Evolutionary conservation across 202 grass and related monocot genomes (phyloP).

Genomic region (Musa balbisiana): DNA sequence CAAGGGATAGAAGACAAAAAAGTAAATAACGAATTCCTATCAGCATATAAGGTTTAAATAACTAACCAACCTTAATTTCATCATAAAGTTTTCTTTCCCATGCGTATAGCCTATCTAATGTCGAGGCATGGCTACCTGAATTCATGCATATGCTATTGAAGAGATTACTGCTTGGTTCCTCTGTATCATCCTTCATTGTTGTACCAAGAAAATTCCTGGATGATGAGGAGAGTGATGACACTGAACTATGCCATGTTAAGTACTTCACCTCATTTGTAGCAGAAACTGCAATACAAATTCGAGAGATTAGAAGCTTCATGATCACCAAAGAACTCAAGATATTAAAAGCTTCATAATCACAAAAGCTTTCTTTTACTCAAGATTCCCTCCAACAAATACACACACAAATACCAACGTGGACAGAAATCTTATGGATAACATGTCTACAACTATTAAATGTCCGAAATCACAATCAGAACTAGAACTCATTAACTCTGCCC

Average conservation of each 20-base stretch:
- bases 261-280: conserved; percentile 57
- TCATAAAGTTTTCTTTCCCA: conserved; percentile 99
- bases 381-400: neutral
- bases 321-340: neutral
- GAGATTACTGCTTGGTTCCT: conserved; percentile 56
- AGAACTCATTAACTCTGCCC: no score
- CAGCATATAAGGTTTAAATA: neutral
- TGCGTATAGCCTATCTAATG: conserved; percentile 86
- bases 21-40: neutral
- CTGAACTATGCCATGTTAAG: conserved; percentile 77
- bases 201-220: conserved; percentile 62
- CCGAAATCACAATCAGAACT: neutral
- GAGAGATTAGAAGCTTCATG: conserved; percentile 20
- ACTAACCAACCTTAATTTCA: conserved; percentile 79
- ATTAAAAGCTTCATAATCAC: conserved; percentile 3
- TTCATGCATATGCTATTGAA: conserved; percentile 78
- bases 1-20: neutral
- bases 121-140: conserved; percentile 88
- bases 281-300: conserved; percentile 58
- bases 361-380: neutral
- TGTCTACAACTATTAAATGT: neutral
- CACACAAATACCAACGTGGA: no score
- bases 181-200: conserved; percentile 41
- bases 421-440: neutral
- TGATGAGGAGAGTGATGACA: conserved; percentile 87